A percentile compares a stretch with the other conserved stretches of the same genome.
phyloP scores from a whole-genome alignment of 2,329 filamentous ascomycete species.

The Clonostachys rhizophaga region DNA sequence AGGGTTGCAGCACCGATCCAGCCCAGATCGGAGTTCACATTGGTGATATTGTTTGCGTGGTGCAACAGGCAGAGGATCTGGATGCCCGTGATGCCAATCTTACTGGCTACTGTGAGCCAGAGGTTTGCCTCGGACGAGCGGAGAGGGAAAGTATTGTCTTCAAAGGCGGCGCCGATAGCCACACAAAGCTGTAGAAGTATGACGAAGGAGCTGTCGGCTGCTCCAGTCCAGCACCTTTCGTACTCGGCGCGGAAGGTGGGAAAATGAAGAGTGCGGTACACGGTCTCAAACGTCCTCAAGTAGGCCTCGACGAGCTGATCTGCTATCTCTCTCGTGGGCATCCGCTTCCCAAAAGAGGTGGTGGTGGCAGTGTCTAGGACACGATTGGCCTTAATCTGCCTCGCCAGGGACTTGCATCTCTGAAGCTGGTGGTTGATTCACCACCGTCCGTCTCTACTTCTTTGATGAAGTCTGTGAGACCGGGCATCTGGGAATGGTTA shows the following conservation, averaged over 20 bases:
- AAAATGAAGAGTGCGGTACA: constrained; percentile 51
- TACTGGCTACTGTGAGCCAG: constrained; percentile 40
- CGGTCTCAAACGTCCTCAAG: constrained; percentile 51
- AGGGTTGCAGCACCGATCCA: constrained; percentile 47
- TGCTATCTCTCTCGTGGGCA: constrained; percentile 19
- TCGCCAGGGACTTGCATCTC: too few species aligned
- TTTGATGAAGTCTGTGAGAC: too few species aligned
- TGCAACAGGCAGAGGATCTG: constrained; percentile 49
- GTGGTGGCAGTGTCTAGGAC: too few species aligned
- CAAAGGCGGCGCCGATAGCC: constrained; percentile 42
- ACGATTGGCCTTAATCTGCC: too few species aligned
- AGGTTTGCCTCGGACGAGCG: constrained; percentile 39
- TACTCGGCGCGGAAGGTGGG: constrained; percentile 54
- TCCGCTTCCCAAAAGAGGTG: too few species aligned
- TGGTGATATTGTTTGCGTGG: constrained; percentile 40
- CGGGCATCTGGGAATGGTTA: too few species aligned
- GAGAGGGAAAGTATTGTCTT: constrained; percentile 38
- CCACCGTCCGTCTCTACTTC: too few species aligned
- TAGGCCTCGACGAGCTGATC: constrained; percentile 49
- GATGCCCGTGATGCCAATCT: constrained; percentile 40
- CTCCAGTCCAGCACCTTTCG: constrained; percentile 38
- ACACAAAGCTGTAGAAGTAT: constrained; percentile 50
- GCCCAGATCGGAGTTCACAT: constrained; percentile 41
- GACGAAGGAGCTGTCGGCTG: constrained; percentile 35
- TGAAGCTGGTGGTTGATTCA: too few species aligned